Percentiles rank a stretch among this genome's conserved stretches.
Evolutionary conservation across 2,329 filamentous ascomycete species (phyloP).

Genomic region (Pseudodiploospora longispora): DNA sequence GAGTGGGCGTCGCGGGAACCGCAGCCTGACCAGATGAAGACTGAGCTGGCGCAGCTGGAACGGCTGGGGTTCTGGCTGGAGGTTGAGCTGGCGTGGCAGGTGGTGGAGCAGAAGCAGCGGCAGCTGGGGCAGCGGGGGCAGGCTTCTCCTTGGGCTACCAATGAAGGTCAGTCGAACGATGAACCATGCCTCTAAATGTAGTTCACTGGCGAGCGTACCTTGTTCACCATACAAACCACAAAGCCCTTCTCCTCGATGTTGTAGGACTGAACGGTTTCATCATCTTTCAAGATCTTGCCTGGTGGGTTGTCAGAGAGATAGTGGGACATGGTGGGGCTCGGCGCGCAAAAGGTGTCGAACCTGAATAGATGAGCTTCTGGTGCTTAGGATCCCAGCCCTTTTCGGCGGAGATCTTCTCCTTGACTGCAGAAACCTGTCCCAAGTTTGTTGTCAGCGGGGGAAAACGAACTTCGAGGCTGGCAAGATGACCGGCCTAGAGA

Average conservation of each 20-base stretch:
- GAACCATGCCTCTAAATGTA: background rate
- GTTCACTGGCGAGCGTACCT: conserved; percentile 51
- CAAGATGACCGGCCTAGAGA: conserved; percentile 3
- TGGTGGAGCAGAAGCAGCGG: conserved; percentile 52
- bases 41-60: conserved; percentile 33
- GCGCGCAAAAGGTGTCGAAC: conserved; percentile 40
- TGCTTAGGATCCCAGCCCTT: conserved; percentile 89
- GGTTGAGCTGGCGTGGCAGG: conserved; percentile 47
- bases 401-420: conserved; percentile 83
- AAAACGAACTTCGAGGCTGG: conserved; percentile 1
- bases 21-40: conserved; percentile 39
- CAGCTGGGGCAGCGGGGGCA: conserved; percentile 34
- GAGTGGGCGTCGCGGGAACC: conserved; percentile 45
- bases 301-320: conserved; percentile 16
- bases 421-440: conserved; percentile 72
- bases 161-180: background rate
- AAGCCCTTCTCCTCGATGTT: conserved; percentile 99
- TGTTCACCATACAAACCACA: conserved; percentile 96
- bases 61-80: conserved; percentile 55
- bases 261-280: conserved; percentile 91
- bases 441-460: conserved; percentile 5
- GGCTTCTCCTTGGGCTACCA: conserved; percentile 57
- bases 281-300: conserved; percentile 99
- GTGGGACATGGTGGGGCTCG: background rate
- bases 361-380: conserved; percentile 97